phyloP scores from a whole-genome alignment of 192 early-diverging fungal genomes.

The Obelidium mucronatum region DNA sequence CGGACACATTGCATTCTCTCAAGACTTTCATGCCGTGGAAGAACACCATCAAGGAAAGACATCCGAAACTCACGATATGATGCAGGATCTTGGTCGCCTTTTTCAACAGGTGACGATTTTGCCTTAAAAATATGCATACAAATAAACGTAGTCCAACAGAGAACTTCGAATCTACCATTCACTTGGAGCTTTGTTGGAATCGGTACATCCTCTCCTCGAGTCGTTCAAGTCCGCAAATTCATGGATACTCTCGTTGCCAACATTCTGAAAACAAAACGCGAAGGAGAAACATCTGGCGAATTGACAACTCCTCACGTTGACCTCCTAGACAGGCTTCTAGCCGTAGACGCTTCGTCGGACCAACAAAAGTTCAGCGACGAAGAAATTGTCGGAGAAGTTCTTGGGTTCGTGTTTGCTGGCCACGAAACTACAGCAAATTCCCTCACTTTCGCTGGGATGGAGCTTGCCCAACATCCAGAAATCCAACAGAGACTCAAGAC shows the following conservation, averaged over 20 bases:
- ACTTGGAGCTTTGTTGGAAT: neutral
- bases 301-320: constrained; percentile 21
- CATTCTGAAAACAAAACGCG: neutral
- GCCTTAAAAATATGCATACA: no score
- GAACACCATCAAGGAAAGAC: no score
- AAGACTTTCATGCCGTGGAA: no score
- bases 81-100: neutral
- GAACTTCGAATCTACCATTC: neutral
- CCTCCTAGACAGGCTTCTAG: constrained; percentile 49
- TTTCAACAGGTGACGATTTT: neutral
- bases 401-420: no score
- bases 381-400: constrained; percentile 51
- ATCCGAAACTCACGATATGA: neutral
- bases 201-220: neutral
- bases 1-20: no score
- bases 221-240: neutral
- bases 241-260: neutral
- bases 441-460: constrained; percentile 34
- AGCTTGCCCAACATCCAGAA: constrained; percentile 28
- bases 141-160: no score
- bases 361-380: constrained; percentile 38
- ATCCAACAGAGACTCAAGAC: constrained; percentile 26
- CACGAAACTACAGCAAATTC: constrained; percentile 53
- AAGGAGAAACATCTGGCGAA: no score
- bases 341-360: neutral